Evolutionary conservation across 2,329 filamentous ascomycete genomes (phyloP), one percentile per base, ranked within the genome.

Genomic region (Ophiostoma tasmaniense): DNA sequence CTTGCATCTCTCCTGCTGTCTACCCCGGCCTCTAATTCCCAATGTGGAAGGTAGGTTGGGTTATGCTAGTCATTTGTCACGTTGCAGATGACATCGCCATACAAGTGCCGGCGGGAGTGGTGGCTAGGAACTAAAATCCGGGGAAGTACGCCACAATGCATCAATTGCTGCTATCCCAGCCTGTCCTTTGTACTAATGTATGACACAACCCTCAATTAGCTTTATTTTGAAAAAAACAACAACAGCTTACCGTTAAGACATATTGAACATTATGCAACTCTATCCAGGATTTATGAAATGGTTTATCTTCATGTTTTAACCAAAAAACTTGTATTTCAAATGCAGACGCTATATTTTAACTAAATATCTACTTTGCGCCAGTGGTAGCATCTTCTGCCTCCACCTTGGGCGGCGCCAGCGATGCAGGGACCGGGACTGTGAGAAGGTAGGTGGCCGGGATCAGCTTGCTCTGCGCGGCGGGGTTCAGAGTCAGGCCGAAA

Each of bases 401-500:
- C 10, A 37, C 20, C 61, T 64, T 33, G 20, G 33, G 20, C 2
- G 61, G 61, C 20, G 64, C 20, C 22, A 65, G 11, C 14, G 35
- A 7, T 20, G 64, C 64, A 75, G 82, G 71, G 79, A 90, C 75
- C 76, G 87, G 81, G 25, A 91, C 89, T 67, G 85, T 90, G 69
- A 97, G 81, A 20, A 97, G 84, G 69, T 87, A 85, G 64, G 87
- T 82, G 6, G 91, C 90, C 55, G 93, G 87, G 68, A 97, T 90
- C 71, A 97, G 81, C 76, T 90, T 91, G 14, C 83, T 78, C 72
- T 80, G 78, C 33, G 90, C 91, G 22, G 86, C 86, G 0, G 92
- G 92, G 78, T 95, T 97, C 69, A 97, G 79, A 70, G 93, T 93
- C 66, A 97, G 83, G 4, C 93, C 93, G 75, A 97, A 97, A 0